phyloP scores from a whole-genome alignment of 2,329 filamentous ascomycete genomes.

The Onygena corvina region DNA sequence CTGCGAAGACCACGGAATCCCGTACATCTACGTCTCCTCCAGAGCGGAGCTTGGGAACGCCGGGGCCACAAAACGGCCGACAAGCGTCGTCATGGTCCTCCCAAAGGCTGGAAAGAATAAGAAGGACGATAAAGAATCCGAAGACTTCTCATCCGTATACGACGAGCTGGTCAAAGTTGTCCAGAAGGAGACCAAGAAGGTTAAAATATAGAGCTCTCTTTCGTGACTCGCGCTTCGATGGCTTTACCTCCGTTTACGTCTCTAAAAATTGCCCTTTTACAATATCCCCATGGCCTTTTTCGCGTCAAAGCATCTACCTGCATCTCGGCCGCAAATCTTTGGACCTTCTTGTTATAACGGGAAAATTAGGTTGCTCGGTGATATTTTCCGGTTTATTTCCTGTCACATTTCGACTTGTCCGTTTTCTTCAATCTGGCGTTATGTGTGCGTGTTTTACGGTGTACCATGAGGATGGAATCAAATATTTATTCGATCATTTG shows the following conservation, averaged over 20 bases:
- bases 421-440: not conserved
- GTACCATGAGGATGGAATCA: conserved; percentile 7
- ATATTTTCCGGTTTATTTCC: not conserved
- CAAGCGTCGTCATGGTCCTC: conserved; percentile 80
- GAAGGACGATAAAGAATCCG: conserved; percentile 38
- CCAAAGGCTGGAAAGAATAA: conserved; percentile 40
- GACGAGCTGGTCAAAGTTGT: conserved; percentile 48
- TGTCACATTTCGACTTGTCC: not conserved
- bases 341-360: not conserved
- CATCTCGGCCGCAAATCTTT: conserved; percentile 1
- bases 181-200: conserved; percentile 45
- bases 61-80: conserved; percentile 88
- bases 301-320: too few relatives aligned
- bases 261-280: conserved; percentile 5
- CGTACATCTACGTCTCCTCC: conserved; percentile 88
- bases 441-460: conserved; percentile 7
- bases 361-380: conserved; percentile 12
- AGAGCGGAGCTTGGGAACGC: conserved; percentile 88
- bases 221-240: not conserved
- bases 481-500: conserved; percentile 2
- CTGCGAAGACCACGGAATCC: conserved; percentile 95
- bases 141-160: conserved; percentile 43
- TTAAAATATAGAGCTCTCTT: conserved; percentile 37
- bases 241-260: not conserved
- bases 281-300: conserved; percentile 16